Conservation (phyloP, 495 filamentous ascomycete species). For the Hypomontagnella submonticulosa region DNA sequence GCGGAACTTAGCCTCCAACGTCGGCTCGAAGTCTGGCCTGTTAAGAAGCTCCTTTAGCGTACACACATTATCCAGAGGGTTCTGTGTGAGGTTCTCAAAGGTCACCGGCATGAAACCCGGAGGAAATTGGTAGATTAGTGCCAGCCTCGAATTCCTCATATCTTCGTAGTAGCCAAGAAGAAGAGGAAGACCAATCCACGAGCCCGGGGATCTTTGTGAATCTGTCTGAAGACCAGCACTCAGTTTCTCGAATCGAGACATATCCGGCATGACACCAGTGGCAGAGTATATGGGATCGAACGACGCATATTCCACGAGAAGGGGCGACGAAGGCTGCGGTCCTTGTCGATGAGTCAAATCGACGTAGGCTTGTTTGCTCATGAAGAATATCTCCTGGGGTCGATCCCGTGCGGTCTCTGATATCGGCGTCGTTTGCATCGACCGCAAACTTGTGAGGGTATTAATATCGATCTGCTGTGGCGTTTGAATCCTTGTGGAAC, state of each 20-base stretch:
- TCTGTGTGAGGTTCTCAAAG: constrained; percentile 61
- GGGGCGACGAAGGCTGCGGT: constrained; percentile 57
- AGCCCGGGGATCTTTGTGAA: constrained; percentile 65
- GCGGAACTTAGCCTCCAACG: constrained; percentile 81
- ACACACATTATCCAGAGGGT: constrained; percentile 62
- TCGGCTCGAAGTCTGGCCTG: constrained; percentile 66
- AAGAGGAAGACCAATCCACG: constrained; percentile 67
- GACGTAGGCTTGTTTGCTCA: constrained; percentile 60
- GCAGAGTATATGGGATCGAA: constrained; percentile 72
- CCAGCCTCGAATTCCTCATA: constrained; percentile 77
- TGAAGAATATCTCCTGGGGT: constrained; percentile 63
- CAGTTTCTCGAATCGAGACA: constrained; percentile 71
- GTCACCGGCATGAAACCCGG: constrained; percentile 68
- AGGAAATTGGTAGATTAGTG: constrained; percentile 86
- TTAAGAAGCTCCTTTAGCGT: constrained; percentile 59
- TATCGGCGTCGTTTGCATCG: constrained; percentile 55
- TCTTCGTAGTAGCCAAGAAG: constrained; percentile 90
- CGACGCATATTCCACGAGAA: constrained; percentile 74
- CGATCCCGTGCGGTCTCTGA: constrained; percentile 49
- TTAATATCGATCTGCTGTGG: constrained; percentile 63
- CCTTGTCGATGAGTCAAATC: constrained; percentile 51
- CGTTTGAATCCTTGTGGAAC: constrained; percentile 65
- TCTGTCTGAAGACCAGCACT: constrained; percentile 66
- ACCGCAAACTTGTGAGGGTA: constrained; percentile 55
- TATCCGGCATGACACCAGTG: constrained; percentile 70